These are phyloP conservation scores for Fraxinus anomala DNA, from an alignment of 257 asterid species.

Conservation along the genomic window DNA sequence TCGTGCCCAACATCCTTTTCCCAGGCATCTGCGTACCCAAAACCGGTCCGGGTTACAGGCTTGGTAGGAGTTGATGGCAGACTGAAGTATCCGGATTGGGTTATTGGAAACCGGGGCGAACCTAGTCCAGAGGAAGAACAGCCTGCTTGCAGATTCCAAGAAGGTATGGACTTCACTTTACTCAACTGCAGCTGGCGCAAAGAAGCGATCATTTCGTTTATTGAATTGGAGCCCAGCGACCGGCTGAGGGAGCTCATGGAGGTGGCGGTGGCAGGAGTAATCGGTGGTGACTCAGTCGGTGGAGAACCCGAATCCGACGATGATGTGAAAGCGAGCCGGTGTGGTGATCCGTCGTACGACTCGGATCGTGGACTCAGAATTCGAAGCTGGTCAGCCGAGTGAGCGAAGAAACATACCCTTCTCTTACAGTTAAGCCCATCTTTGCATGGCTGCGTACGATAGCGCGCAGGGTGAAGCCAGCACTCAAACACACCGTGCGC, in stretches of 20 bases:
- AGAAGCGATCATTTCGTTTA: conserved; percentile 40
- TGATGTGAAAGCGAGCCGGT: conserved; percentile 7
- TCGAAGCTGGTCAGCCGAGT: conserved; percentile 27
- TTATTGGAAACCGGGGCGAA: conserved; percentile 31
- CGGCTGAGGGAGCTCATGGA: conserved; percentile 34
- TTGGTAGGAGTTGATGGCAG: conserved; percentile 51
- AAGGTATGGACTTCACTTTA: conserved; percentile 38
- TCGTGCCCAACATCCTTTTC: conserved; percentile 22
- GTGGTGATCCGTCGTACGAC: conserved; percentile 10
- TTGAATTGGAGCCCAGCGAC: conserved; percentile 42
- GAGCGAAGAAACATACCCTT: conserved; percentile 35
- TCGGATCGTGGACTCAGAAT: conserved; percentile 25
- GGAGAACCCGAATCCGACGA: conserved; percentile 45
- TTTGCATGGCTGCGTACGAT: conserved; percentile 35
- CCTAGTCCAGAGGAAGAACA: conserved; percentile 31
- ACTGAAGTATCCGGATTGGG: conserved; percentile 44
- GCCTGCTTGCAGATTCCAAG: conserved; percentile 35
- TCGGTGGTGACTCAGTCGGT: conserved; percentile 54
- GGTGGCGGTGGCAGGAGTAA: conserved; percentile 40
- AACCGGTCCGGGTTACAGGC: conserved; percentile 28
- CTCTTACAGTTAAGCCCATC: conserved; percentile 27
- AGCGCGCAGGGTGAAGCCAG: conserved; percentile 32
- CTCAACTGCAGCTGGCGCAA: conserved; percentile 50
- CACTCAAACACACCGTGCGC: conserved; percentile 33
- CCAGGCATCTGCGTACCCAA: conserved; percentile 31